Conservation (phyloP, 2,329 filamentous ascomycete genomes). For the Podosphaera fusca region DNA sequence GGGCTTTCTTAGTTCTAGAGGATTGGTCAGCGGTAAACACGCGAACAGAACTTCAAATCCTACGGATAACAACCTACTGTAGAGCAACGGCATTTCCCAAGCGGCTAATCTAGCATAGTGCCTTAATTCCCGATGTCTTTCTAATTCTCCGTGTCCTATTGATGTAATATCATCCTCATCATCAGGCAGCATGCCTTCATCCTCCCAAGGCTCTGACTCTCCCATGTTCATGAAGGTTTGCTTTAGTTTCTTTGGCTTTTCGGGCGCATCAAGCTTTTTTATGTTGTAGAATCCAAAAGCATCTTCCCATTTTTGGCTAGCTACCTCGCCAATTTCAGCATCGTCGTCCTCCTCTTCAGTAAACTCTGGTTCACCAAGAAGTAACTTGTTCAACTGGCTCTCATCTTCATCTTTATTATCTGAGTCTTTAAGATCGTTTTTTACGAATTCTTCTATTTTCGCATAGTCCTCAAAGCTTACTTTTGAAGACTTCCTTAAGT, state of each 20-base stretch:
- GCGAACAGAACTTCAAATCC: neutral
- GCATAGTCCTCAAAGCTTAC: neutral
- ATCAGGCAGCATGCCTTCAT: conserved; percentile 25
- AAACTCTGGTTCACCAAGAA: neutral
- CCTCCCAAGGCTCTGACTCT: conserved; percentile 13
- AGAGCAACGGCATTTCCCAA: conserved; percentile 87
- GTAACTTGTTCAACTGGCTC: neutral
- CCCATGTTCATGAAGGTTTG: conserved; percentile 16
- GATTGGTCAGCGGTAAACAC: conserved; percentile 3
- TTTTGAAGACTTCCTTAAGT: neutral
- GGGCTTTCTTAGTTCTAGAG: conserved; percentile 55
- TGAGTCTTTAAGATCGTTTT: conserved; percentile 2
- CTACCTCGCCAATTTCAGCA: neutral
- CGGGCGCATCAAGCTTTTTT: conserved; percentile 1
- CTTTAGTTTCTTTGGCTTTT: conserved; percentile 8
- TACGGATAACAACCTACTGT: conserved; percentile 36
- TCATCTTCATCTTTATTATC: neutral
- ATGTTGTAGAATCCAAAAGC: neutral
- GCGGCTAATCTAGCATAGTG: conserved; percentile 70
- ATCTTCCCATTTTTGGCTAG: neutral
- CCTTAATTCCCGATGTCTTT: conserved; percentile 69
- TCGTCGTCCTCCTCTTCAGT: neutral
- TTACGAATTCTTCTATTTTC: neutral
- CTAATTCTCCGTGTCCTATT: conserved; percentile 66
- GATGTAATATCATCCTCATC: conserved; percentile 67